These are phyloP conservation scores for Lipomyces mesembrius DNA, from an alignment of 805 yeast genomes.

Conservation along the genomic window DNA sequence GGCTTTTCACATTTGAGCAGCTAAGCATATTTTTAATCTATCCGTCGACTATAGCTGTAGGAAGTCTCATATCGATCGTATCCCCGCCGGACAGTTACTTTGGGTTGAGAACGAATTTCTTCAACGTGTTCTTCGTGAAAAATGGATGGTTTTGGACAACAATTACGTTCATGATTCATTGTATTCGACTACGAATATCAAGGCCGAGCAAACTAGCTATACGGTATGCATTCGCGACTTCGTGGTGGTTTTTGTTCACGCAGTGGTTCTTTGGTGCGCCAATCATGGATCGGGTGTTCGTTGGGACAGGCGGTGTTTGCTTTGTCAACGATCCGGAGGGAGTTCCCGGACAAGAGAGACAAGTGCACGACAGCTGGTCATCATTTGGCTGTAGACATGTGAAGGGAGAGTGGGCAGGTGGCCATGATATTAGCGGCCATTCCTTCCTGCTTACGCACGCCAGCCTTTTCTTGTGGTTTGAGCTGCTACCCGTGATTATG, in stretches of 20 bases:
- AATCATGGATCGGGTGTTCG: conserved; percentile 82
- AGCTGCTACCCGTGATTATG: conserved; percentile 52
- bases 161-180: conserved; percentile 44
- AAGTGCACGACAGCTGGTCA: conserved; percentile 35
- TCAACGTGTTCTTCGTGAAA: conserved; percentile 80
- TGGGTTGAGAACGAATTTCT: conserved; percentile 61
- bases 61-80: conserved; percentile 38
- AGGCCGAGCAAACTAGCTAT: conserved; percentile 15
- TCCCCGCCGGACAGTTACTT: conserved; percentile 44
- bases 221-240: conserved; percentile 61
- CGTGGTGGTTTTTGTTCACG: conserved; percentile 85
- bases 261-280: conserved; percentile 89
- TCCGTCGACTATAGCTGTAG: conserved; percentile 40
- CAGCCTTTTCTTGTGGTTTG: conserved; percentile 67
- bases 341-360: conserved; percentile 23
- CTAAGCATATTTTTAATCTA: conserved; percentile 36
- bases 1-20: conserved; percentile 31
- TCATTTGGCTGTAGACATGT: conserved; percentile 56
- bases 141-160: conserved; percentile 94
- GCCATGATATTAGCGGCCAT: conserved; percentile 97
- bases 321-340: conserved; percentile 35
- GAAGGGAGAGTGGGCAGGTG: conserved; percentile 78
- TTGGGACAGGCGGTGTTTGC: conserved; percentile 84
- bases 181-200: conserved; percentile 17
- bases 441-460: conserved; percentile 75